Evolutionary conservation across 306 rosid genomes (phyloP).

Genomic region (Cicer yamashitae): DNA sequence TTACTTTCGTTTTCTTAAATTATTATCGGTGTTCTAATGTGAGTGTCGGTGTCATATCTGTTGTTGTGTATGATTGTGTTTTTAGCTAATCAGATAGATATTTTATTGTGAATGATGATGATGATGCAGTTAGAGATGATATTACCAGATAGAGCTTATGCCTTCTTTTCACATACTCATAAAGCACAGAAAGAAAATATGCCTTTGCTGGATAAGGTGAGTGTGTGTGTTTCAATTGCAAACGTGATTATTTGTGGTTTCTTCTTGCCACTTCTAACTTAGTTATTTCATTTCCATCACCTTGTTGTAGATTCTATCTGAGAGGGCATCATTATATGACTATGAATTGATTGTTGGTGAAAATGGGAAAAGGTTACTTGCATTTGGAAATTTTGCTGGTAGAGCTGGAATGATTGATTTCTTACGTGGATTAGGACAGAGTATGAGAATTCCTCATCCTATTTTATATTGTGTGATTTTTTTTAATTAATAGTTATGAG

Average conservation of each 20-base stretch:
- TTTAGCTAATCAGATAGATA: background rate
- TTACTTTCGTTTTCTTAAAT: no score
- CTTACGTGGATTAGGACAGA: constrained; percentile 76
- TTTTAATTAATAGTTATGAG: background rate
- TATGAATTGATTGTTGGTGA: constrained; percentile 91
- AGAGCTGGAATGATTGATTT: constrained; percentile 92
- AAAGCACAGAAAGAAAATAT: constrained; percentile 94
- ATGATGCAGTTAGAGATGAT: constrained; percentile 77
- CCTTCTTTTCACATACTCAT: constrained; percentile 93
- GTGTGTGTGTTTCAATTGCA: constrained; percentile 11
- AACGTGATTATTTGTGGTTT: background rate
- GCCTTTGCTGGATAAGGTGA: constrained; percentile 86
- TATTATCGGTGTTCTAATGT: no score
- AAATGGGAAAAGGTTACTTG: constrained; percentile 73
- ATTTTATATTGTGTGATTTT: constrained; percentile 26
- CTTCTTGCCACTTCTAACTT: constrained; percentile 36
- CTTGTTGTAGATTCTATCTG: constrained; percentile 65
- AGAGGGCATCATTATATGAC: constrained; percentile 79
- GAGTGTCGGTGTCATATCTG: no score
- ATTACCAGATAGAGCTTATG: constrained; percentile 90
- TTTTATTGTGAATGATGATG: constrained; percentile 8
- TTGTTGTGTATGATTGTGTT: background rate
- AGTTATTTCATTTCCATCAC: background rate
- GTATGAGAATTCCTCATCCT: constrained; percentile 55
- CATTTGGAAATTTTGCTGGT: constrained; percentile 95